A percentile compares a stretch with the other conserved stretches of the same genome.
Evolutionary conservation across 2,329 filamentous ascomycete species (phyloP).

Genomic region (Colletotrichum chlorophyti): DNA sequence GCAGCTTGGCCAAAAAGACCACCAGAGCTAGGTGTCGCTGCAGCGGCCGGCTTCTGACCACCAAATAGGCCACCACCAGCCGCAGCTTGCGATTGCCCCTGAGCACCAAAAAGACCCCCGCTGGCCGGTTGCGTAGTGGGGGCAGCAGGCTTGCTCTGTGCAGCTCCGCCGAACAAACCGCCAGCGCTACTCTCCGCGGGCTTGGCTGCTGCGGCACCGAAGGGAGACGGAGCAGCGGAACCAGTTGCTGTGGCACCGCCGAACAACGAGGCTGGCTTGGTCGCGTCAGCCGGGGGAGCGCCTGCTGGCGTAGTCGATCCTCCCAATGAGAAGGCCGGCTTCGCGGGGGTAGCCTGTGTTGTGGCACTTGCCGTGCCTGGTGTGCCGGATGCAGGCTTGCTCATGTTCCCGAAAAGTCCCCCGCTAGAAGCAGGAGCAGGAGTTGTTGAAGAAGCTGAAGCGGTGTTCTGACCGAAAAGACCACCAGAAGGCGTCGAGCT

Average conservation of each 20-base stretch:
- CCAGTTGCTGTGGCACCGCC: constrained; percentile 30
- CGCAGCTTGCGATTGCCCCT: constrained; percentile 21
- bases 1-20: constrained; percentile 28
- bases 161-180: constrained; percentile 38
- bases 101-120: constrained; percentile 30
- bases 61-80: constrained; percentile 34
- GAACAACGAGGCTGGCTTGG: constrained; percentile 41
- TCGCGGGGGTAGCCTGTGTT: constrained; percentile 50
- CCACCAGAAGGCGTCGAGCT: constrained; percentile 33
- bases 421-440: constrained; percentile 31
- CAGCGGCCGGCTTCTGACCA: constrained; percentile 13
- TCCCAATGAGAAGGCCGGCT: constrained; percentile 53
- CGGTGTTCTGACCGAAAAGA: constrained; percentile 36
- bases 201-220: constrained; percentile 20
- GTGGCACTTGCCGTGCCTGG: constrained; percentile 23
- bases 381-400: constrained; percentile 18
- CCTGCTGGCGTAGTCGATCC: constrained; percentile 63
- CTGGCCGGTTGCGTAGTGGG: constrained; percentile 27
- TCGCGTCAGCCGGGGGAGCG: constrained; percentile 51
- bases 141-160: constrained; percentile 37
- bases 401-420: constrained; percentile 21
- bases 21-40: constrained; percentile 13
- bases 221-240: constrained; percentile 21
- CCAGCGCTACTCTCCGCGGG: constrained; percentile 26
- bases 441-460: constrained; percentile 31